Base-by-base conservation (phyloP, 2,329 filamentous ascomycete genomes). In the Penicillium capsulatum region DNA sequence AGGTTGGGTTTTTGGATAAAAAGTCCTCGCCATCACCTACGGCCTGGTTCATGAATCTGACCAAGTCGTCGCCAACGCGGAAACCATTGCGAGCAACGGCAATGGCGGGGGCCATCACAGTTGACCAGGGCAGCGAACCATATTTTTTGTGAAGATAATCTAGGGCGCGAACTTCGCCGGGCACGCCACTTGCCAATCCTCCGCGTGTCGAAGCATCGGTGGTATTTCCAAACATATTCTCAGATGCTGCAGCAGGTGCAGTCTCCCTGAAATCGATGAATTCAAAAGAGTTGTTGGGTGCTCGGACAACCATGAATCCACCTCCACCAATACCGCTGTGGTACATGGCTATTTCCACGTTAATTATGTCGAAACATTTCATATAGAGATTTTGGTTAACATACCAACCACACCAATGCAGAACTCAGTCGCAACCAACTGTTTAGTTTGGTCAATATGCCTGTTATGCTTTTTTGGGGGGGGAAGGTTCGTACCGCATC, bases 221-320 rank as follows among this genome's bases (percentile, higher is more conserved):
- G 48, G 92, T 83, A 38, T 80, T 80, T 42, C 78, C 74, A 63
- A 84, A 97, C 91, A 97, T 97, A 55, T 94, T 79, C 63, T 89
- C 74, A 49, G 75, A 81, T 0, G 89, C 86, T 0, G 86, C 85
- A 0, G 83, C 84, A 1, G 91, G 91, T 0, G 91, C 91, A 0
- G 84, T 80, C 63, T 97, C 91, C 32, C 91, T 76, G 59, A 94
- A 97, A 65, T 97, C 91, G 51, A 97, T 81, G 42, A 83, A 82
- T 58, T 94, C 88, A 59, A 90, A 94, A 13, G 72, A 71, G n/a
- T 88, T 88, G 42, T 86, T 72, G 11, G 78, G 68, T 22, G 79
- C 74, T 33, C 86, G 81, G 4, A 95, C 78, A 4, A 95, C 73
- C 75, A 89, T 85, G 66, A 97, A 97, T 2, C 91, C 91, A 28